Conservation (phyloP, 305 asterid species). For the Fraxinus paxiana region DNA sequence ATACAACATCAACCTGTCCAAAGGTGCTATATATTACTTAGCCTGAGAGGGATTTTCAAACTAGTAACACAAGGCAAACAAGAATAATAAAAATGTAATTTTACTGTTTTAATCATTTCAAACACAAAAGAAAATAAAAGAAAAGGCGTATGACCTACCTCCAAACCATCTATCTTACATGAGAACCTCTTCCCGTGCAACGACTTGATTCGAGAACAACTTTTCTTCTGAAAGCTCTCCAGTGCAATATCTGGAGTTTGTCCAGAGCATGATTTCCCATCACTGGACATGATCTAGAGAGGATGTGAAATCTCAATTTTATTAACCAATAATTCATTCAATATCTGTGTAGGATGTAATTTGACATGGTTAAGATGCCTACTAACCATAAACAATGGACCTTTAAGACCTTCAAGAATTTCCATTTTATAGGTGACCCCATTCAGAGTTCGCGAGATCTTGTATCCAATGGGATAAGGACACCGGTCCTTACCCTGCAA, state of each 20-base stretch:
- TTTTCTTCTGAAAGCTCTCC: slow-evolving; percentile 81
- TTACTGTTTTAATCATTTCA: not conserved
- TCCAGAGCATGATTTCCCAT: slow-evolving; percentile 73
- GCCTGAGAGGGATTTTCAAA: not conserved
- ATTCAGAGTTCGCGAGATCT: slow-evolving; percentile 64
- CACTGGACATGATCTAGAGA: slow-evolving; percentile 66
- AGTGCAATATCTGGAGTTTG: slow-evolving; percentile 91
- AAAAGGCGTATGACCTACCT: slow-evolving; percentile 43
- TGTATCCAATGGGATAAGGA: slow-evolving; percentile 94
- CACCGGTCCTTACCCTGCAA: slow-evolving; percentile 89
- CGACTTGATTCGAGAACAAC: slow-evolving; percentile 51
- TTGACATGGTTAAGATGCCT: slow-evolving; percentile 18
- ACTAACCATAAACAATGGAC: slow-evolving; percentile 79
- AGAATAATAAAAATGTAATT: not conserved
- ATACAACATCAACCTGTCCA: not conserved
- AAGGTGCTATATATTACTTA: not conserved
- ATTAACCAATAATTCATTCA: slow-evolving; percentile 16
- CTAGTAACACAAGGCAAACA: not conserved
- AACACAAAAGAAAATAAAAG: not conserved
- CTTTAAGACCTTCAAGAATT: slow-evolving; percentile 79
- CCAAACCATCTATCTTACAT: slow-evolving; percentile 79
- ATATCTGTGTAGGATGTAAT: not conserved
- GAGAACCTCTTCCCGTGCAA: slow-evolving; percentile 81
- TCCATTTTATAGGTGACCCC: slow-evolving; percentile 71
- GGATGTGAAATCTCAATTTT: slow-evolving; percentile 21